Conservation (phyloP, 306 rosid species). For the Castanea mollissima region DNA sequence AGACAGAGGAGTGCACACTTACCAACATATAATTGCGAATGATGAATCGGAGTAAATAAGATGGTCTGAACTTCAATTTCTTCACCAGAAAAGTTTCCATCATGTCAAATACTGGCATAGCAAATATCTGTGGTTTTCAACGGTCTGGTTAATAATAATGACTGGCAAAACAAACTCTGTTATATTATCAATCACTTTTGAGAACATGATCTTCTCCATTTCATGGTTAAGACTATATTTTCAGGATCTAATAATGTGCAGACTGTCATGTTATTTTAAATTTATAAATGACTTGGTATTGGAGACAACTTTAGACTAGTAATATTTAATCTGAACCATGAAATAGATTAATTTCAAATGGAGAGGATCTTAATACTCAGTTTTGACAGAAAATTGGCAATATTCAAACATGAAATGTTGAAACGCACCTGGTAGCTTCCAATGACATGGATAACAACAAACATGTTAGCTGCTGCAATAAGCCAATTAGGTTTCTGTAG, state of each 20-base stretch:
- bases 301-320: too few relatives aligned
- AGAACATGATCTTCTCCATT: too few relatives aligned
- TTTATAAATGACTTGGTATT: too few relatives aligned
- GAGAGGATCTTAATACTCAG: too few relatives aligned
- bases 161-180: background rate
- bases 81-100: conserved; percentile 64
- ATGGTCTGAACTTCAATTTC: conserved; percentile 41
- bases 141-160: background rate
- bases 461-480: conserved; percentile 63
- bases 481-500: conserved; percentile 66
- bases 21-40: conserved; percentile 67
- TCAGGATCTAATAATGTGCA: too few relatives aligned
- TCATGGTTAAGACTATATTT: too few relatives aligned
- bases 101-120: conserved; percentile 88
- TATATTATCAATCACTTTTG: too few relatives aligned
- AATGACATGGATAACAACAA: conserved; percentile 71
- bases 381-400: background rate
- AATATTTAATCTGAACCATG: too few relatives aligned
- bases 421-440: conserved; percentile 72
- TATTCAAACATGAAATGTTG: background rate
- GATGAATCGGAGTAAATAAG: conserved; percentile 51
- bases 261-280: too few relatives aligned
- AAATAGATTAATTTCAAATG: too few relatives aligned
- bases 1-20: conserved; percentile 2
- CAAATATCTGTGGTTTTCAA: conserved; percentile 42